Base-by-base conservation (phyloP, 163 green algal species). In the Chlorella variabilis region DNA sequence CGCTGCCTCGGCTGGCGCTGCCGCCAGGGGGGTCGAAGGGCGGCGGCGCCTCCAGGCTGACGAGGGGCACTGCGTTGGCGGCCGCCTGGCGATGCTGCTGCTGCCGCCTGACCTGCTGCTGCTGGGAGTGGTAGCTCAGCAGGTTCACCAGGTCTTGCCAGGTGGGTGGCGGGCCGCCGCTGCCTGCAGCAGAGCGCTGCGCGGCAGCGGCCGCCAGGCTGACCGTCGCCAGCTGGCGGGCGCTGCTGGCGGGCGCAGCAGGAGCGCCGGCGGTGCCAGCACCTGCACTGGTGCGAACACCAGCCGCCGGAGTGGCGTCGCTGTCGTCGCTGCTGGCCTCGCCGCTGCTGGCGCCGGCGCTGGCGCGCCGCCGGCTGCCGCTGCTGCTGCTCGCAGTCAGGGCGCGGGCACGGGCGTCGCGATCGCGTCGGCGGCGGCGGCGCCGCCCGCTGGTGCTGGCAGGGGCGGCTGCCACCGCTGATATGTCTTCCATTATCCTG, bases 71-170 rank as follows among this genome's bases (percentile, higher is more conserved):
- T 0, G 15, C 45, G 15, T 54, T 54, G 11, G 29, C 59, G 7
- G 59, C n/a, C 27, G 41, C 36, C 6, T 56, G 34, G 54, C 27
- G 23, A 8, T 58, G n/a, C 18, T 31, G 18, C 34, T 62, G 51
- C 34, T 80, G 73, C n/a, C 56, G 73, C 38, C 56, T 36, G 4
- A 38, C 27, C 73, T 69, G 56, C 39, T 71, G 38, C 73, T 56
- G 36, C 73, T 68, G 33, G 1, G 38, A 59, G 56, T 80, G 73
- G 36, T 69, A 58, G n/a, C n/a, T 69, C 27, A 80, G 54, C 11
- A 80, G 56, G 2, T 20, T 29, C 27, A 80, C 39, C 36, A 80
- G 17, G 15, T 80, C 73, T 8, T 69, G 34, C 36, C 25, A 58
- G 7, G 13, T 45, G 36, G 73, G 54, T 21, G 48, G 21, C 17